Conservation (phyloP, 306 rosid species). For the Argentina anserina region DNA sequence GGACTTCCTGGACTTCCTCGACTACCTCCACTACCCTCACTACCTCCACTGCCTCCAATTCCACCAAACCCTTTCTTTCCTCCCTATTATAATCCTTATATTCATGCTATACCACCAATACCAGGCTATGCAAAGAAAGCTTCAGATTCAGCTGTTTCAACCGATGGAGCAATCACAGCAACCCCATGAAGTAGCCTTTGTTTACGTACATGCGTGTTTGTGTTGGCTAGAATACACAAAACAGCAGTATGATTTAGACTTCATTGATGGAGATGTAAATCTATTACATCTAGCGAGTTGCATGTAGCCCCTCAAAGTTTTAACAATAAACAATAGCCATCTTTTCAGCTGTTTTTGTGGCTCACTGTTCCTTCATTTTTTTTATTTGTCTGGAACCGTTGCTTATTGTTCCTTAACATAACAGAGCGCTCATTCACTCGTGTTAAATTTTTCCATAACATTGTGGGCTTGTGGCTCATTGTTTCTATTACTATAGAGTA, state of each 20-base stretch:
- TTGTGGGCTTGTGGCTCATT: too few species aligned
- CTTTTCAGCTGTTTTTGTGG: background rate
- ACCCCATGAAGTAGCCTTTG: slow-evolving; percentile 1
- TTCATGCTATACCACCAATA: slow-evolving; percentile 6
- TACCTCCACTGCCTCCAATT: slow-evolving; percentile 12
- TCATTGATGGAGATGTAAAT: background rate
- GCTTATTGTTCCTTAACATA: background rate
- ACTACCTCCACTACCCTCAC: slow-evolving; percentile 9
- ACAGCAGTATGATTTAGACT: background rate
- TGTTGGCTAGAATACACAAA: background rate
- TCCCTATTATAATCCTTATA: background rate
- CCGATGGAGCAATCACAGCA: background rate
- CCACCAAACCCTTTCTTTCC: slow-evolving; percentile 4
- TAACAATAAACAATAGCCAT: background rate
- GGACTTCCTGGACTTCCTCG: slow-evolving; percentile 10
- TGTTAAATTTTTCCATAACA: too few species aligned
- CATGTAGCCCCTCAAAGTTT: background rate
- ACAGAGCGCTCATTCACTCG: too few species aligned
- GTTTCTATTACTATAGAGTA: too few species aligned
- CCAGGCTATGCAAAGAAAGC: background rate
- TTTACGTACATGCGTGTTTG: background rate
- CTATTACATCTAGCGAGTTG: background rate
- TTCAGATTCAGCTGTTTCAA: background rate
- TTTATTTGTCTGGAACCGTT: too few species aligned
- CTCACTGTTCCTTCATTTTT: background rate